phyloP scores from a whole-genome alignment of 305 asterid species.

The Rubia tinctorum region DNA sequence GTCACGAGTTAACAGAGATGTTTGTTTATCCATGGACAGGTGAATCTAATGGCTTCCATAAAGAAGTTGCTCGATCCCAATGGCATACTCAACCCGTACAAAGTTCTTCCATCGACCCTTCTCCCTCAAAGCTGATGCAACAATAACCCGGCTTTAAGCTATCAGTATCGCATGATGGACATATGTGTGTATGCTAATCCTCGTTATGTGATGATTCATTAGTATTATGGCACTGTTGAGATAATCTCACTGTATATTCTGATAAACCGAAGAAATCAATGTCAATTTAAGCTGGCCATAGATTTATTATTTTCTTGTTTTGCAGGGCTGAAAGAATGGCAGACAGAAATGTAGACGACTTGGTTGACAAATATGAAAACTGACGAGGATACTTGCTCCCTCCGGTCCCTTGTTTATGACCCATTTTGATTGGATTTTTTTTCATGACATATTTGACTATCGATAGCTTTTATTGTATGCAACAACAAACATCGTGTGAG shows the following conservation, averaged over 20 bases:
- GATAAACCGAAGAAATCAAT: not conserved
- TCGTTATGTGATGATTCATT: too few relatives aligned
- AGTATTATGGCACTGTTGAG: too few relatives aligned
- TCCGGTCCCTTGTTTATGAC: too few relatives aligned
- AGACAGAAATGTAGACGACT: not conserved
- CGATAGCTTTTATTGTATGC: too few relatives aligned
- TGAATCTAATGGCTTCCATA: conserved; percentile 68
- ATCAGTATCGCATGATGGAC: not conserved
- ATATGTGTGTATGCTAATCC: too few relatives aligned
- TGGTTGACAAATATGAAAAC: too few relatives aligned
- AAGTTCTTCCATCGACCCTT: conserved; percentile 65
- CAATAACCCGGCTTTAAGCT: not conserved
- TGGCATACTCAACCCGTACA: conserved; percentile 91
- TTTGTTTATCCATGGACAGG: conserved; percentile 39
- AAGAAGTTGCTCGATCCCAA: conserved; percentile 89
- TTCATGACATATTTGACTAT: too few relatives aligned
- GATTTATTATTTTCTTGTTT: not conserved
- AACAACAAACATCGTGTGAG: too few relatives aligned
- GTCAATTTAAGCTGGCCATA: not conserved
- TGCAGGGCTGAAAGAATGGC: not conserved
- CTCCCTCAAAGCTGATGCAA: conserved; percentile 8
- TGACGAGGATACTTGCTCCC: too few relatives aligned
- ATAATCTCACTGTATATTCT: not conserved
- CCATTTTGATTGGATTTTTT: too few relatives aligned
- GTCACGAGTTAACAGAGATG: not conserved